Base-by-base conservation (phyloP, 1,284 basidiomycete genomes). In the Bjerkandera adusta region DNA sequence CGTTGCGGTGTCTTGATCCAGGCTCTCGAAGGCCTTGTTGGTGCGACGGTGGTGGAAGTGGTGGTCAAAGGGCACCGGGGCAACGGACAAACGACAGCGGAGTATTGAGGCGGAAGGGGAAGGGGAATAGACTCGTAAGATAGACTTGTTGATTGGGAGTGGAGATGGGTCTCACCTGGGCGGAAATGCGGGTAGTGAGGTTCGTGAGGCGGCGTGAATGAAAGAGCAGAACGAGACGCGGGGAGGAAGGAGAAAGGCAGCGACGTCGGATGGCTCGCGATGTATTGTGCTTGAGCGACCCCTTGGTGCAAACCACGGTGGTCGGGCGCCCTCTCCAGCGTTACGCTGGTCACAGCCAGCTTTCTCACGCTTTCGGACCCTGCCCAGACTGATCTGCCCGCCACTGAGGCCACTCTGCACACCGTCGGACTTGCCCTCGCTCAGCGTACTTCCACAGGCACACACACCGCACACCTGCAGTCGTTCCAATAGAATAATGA, bases 321-420 rank as follows among this genome's bases (percentile, higher is more conserved):
- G 36, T 27, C 20, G 27, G 36, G 46, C 35, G 34, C 35, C 36
- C 38, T 56, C 55, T 49, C 53, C 51, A 50, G 48, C 54, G 55
- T 52, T 52, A 57, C 55, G 52, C 51, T 42, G 53, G 54, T 55
- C 58, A 54, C 53, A 47, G 49, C 48, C 51, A 46, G 43, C 43
- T 57, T 59, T 61, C 59, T 52, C 59, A 61, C 59, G 51, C 51
- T 29, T 11, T 30, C 13, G n/a, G n/a, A n/a, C n/a, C n/a, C n/a
- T n/a, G n/a, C n/a, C n/a, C n/a, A n/a, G n/a, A n/a, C n/a, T n/a
- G n/a, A n/a, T n/a, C n/a, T n/a, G n/a, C n/a, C n/a, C n/a, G n/a
- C n/a, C n/a, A n/a, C n/a, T n/a, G n/a, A n/a, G n/a, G n/a, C n/a
- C n/a, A n/a, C n/a, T n/a, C n/a, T n/a, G n/a, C n/a, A n/a, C n/a